Percentiles rank a stretch among this genome's conserved stretches.
These are phyloP conservation scores for Filobasidium floriforme DNA, from an alignment of 768 basidiomycete genomes.

Conservation along the genomic window DNA sequence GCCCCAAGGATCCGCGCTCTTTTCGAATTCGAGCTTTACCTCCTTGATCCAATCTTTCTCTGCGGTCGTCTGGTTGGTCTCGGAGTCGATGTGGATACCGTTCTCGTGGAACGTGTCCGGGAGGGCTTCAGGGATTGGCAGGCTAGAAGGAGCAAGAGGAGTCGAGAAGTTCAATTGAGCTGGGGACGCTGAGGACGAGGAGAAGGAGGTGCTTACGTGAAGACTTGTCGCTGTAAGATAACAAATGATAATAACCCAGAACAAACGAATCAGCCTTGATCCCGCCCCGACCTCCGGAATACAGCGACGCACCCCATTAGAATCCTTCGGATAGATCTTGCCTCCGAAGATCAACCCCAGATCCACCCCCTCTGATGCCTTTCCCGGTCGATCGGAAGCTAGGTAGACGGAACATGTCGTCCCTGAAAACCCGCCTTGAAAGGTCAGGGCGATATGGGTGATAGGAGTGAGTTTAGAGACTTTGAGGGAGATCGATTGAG, in stretches of 20 bases:
- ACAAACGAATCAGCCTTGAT: not conserved
- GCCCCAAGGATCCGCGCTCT: conserved; percentile 41
- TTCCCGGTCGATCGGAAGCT: conserved; percentile 20
- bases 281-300: conserved; percentile 6
- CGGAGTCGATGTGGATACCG: conserved; percentile 8
- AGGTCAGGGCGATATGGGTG: conserved; percentile 40
- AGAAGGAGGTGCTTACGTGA: conserved; percentile 13
- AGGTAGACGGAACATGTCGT: conserved; percentile 33
- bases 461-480: conserved; percentile 29
- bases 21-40: conserved; percentile 42
- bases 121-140: conserved; percentile 18
- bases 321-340: conserved; percentile 40
- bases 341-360: conserved; percentile 36
- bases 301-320: conserved; percentile 30
- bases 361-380: conserved; percentile 19
- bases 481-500: conserved; percentile 33
- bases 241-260: not conserved
- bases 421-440: conserved; percentile 42
- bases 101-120: conserved; percentile 15
- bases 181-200: not conserved
- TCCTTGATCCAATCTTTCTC: conserved; percentile 29
- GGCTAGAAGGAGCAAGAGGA: not conserved
- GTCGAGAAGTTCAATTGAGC: not conserved
- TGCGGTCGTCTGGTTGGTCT: conserved; percentile 1
- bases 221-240: conserved; percentile 18